Percentiles rank a stretch among this genome's conserved stretches.
These are phyloP conservation scores for Umbellularia californica DNA, from an alignment of 164 flowering plant genomes.

Conservation along the genomic window DNA sequence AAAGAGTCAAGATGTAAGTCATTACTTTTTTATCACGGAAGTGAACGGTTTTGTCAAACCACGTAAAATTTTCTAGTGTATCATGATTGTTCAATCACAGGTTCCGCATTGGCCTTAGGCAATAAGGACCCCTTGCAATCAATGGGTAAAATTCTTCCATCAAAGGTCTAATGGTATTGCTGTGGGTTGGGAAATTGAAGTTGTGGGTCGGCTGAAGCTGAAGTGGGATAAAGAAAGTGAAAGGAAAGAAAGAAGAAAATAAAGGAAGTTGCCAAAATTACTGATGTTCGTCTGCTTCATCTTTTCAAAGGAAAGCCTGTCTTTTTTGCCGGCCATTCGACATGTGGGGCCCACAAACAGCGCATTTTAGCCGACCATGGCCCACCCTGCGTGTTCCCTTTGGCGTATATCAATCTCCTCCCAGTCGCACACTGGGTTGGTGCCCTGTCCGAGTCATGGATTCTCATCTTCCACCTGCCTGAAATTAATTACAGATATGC, in stretches of 20 bases:
- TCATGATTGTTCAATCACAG: no score
- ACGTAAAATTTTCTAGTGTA: no score
- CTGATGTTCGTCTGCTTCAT: neutral
- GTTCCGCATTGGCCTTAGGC: rapidly evolving
- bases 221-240: neutral
- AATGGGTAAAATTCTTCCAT: no score
- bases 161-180: no score
- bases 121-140: no score
- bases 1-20: no score
- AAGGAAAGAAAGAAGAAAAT: neutral
- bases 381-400: neutral
- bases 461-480: no score
- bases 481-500: no score
- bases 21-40: rapidly evolving
- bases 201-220: no score
- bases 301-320: neutral
- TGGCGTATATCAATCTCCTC: neutral
- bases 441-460: neutral
- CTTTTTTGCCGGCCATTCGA: neutral
- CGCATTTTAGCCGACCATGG: neutral
- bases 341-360: neutral
- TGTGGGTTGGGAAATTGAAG: no score
- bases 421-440: neutral
- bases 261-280: neutral
- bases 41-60: no score